Evolutionary conservation across 176 grass and related monocot species (phyloP).

Genomic region (Oropetium thomaeum): DNA sequence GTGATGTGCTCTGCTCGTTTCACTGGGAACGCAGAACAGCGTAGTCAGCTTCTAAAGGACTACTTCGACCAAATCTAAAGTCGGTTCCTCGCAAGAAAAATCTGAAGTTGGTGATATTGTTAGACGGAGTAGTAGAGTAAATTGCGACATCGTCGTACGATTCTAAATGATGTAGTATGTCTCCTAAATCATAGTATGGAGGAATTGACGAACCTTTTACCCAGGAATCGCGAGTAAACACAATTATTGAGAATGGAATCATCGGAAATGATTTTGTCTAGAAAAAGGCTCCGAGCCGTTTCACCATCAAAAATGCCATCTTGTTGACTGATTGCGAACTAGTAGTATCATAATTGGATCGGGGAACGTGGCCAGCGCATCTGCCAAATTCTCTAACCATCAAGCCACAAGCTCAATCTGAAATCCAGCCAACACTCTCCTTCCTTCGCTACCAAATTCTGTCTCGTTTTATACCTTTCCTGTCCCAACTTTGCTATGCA

Average conservation of each 20-base stretch:
- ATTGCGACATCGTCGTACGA: neutral
- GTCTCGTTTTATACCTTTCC: neutral
- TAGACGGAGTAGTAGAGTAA: too few species aligned
- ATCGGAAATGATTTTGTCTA: neutral
- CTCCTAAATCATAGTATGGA: neutral
- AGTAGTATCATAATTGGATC: constrained; percentile 13
- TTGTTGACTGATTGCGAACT: neutral
- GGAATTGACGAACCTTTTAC: neutral
- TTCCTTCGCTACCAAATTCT: neutral
- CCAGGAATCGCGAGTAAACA: constrained; percentile 3
- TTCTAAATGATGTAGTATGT: neutral
- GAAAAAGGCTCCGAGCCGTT: neutral
- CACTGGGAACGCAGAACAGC: too few species aligned
- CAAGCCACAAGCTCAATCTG: neutral
- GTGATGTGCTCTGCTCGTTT: too few species aligned
- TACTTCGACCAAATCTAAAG: too few species aligned
- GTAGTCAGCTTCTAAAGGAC: too few species aligned
- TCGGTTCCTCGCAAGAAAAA: too few species aligned
- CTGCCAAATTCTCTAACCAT: neutral
- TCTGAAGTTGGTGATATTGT: too few species aligned
- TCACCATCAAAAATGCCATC: neutral
- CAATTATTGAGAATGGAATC: neutral
- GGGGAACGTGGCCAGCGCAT: constrained; percentile 39
- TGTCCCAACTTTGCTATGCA: neutral
- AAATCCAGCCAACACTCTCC: too few species aligned